These are phyloP conservation scores for Flaveria bidentis DNA, from an alignment of 129 eudicot genomes.

Conservation along the genomic window DNA sequence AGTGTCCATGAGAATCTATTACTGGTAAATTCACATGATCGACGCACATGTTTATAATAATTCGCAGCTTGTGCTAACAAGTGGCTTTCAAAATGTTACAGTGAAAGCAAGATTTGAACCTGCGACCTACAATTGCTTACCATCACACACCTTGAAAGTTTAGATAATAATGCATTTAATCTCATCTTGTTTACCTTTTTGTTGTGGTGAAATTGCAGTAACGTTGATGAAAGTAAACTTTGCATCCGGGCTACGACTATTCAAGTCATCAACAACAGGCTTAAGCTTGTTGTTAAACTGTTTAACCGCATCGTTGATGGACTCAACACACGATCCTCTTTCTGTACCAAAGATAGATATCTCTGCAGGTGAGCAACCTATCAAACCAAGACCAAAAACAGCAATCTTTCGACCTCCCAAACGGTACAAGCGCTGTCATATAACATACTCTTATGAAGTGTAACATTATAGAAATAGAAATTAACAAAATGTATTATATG, in stretches of 20 bases:
- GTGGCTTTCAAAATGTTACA: too few species aligned
- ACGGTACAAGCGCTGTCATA: constrained; percentile 31
- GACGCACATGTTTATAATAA: too few species aligned
- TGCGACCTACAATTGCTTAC: too few species aligned
- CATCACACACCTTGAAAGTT: background rate
- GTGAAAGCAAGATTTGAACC: too few species aligned
- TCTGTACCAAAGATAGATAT: constrained; percentile 19
- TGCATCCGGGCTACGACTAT: constrained; percentile 29
- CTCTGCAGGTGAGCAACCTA: constrained; percentile 47
- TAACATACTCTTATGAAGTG: too few species aligned
- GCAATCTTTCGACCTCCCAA: constrained; percentile 57
- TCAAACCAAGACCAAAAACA: constrained; percentile 38
- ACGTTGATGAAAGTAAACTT: constrained; percentile 38
- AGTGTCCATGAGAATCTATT: too few species aligned
- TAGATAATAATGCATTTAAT: background rate
- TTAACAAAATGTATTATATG: background rate
- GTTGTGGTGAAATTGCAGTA: constrained; percentile 23
- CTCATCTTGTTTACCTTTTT: constrained; percentile 24
- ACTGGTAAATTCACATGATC: too few species aligned
- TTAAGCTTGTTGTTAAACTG: constrained; percentile 41
- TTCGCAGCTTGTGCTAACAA: too few species aligned
- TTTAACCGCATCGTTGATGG: constrained; percentile 26
- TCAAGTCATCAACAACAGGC: constrained; percentile 41
- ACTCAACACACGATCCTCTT: constrained; percentile 34
- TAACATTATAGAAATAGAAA: background rate